A percentile compares a stretch with the other conserved stretches of the same genome.
Conservation (phyloP, 306 rosid species). For the Quercus mongolica region DNA sequence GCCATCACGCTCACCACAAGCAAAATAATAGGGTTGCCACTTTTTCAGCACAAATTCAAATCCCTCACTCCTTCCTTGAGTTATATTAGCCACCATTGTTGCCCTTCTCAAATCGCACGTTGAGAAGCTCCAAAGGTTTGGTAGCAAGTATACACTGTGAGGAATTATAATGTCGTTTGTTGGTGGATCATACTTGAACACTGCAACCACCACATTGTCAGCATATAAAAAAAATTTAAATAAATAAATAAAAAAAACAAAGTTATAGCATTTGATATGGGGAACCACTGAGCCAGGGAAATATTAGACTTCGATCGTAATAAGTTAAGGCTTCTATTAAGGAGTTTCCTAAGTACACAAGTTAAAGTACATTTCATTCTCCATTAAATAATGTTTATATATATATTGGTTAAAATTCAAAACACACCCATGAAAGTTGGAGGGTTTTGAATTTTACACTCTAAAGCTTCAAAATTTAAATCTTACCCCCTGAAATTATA, state of each 20-base stretch:
- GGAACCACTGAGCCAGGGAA: no score
- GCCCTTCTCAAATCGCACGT: slow-evolving; percentile 54
- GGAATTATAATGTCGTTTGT: slow-evolving; percentile 29
- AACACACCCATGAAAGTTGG: no score
- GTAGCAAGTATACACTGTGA: slow-evolving; percentile 61
- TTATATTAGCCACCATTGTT: slow-evolving; percentile 26
- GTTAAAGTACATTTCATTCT: no score
- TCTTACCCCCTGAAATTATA: no score
- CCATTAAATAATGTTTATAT: no score
- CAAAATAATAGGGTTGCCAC: slow-evolving; percentile 61
- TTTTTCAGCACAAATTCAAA: slow-evolving; percentile 46
- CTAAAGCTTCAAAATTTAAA: no score
- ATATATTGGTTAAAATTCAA: no score
- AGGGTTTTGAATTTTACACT: no score
- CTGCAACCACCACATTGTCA: slow-evolving; percentile 24
- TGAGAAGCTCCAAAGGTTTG: slow-evolving; percentile 32
- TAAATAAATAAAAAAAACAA: background rate
- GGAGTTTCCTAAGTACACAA: no score
- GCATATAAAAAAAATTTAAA: background rate
- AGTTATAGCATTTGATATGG: no score
- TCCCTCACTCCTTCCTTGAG: slow-evolving; percentile 57
- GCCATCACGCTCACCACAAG: slow-evolving; percentile 56
- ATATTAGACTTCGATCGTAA: no score
- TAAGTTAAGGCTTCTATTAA: no score
- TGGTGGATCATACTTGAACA: slow-evolving; percentile 73